Base-by-base conservation (phyloP, 2,329 filamentous ascomycete species). In the Knufia petricola region DNA sequence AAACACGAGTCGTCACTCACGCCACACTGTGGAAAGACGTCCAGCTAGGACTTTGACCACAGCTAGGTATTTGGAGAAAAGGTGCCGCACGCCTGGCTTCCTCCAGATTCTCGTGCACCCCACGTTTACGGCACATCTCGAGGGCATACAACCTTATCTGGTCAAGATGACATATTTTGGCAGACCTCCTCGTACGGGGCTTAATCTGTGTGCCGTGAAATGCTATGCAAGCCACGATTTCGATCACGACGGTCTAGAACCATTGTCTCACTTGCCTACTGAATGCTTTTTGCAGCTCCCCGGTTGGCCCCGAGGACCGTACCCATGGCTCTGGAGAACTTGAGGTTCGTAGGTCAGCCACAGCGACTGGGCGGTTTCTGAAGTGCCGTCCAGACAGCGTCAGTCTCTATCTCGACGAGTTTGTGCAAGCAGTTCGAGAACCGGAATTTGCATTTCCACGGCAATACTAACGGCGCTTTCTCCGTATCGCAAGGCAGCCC, bases 251-350 rank as follows among this genome's bases (percentile, higher is more conserved):
- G 32, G 15, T 36, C 32, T n/a, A 36, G 32, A n/a, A 17, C 32
- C 32, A n/a, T 6, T 6, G 15, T 36, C n/a, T n/a, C n/a, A n/a
- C n/a, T n/a, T 36, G 15, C 6, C 15, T 17, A 36, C 7, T 8
- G 10, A 36, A 36, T n/a, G 32, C 13, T 7, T 17, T n/a, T 40
- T 7, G 17, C 23, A 19, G 17, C 19, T 44, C 17, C 19, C 41
- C 41, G 41, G 28, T 31, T 31, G 10, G 13, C n/a, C 41, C 41
- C 41, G 41, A 44, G 30, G 24, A 28, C 15, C 41, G 10, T 24
- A 4, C 17, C 41, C 41, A 32, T 31, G 41, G 20, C 23, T 26
- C 30, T 19, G 26, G 26, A 44, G 41, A 44, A 20, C 41, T 20
- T 19, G 26, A 31, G n/a, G 24, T 23, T 43, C 10, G 41, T 23